Evolutionary conservation across 495 filamentous ascomycete species (phyloP).

Genomic region (Filosporella fistucella): DNA sequence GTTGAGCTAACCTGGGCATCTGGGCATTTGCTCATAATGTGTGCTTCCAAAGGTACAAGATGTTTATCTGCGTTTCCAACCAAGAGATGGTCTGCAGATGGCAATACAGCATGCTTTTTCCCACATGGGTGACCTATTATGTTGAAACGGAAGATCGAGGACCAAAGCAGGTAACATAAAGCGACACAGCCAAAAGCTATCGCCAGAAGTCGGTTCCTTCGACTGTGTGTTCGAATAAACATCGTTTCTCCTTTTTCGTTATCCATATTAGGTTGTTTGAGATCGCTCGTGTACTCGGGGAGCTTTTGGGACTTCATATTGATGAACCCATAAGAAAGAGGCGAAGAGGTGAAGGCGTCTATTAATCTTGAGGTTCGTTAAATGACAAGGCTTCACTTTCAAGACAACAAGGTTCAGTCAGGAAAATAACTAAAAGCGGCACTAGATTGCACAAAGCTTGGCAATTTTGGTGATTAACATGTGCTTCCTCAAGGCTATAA

Average conservation of each 20-base stretch:
- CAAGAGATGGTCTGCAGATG: no score
- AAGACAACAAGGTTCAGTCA: slow-evolving; percentile 5
- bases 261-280: slow-evolving; percentile 4
- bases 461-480: no score
- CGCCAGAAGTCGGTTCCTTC: slow-evolving; percentile 11
- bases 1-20: slow-evolving; percentile 51
- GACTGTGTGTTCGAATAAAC: slow-evolving; percentile 1
- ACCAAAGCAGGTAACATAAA: slow-evolving; percentile 16
- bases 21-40: slow-evolving; percentile 95
- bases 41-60: slow-evolving; percentile 74
- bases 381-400: slow-evolving; percentile 10
- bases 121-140: no score
- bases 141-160: background rate
- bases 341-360: background rate
- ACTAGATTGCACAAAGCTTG: no score
- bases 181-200: slow-evolving; percentile 14
- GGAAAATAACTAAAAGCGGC: no score
- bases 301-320: slow-evolving; percentile 9
- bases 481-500: no score
- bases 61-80: slow-evolving; percentile 6
- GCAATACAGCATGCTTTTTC: no score
- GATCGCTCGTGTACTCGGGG: slow-evolving; percentile 4
- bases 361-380: background rate
- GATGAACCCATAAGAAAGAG: slow-evolving; percentile 3
- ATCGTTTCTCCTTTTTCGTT: slow-evolving; percentile 10